These are phyloP conservation scores for Ilex asprella DNA, from an alignment of 257 asterid genomes.

Conservation along the genomic window DNA sequence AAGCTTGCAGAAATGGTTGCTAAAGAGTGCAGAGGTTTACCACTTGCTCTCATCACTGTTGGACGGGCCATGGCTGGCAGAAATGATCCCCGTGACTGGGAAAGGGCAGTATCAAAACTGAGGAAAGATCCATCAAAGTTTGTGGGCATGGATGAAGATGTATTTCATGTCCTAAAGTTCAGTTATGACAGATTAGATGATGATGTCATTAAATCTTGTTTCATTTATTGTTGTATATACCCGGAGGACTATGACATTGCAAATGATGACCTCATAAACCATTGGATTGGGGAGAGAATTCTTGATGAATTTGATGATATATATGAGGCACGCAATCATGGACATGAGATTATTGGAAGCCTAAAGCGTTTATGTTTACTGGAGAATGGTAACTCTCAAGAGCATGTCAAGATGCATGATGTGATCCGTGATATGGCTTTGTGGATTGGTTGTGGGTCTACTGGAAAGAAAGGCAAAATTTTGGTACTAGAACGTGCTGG, in stretches of 20 bases:
- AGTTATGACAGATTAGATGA: not conserved
- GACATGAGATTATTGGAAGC: not conserved
- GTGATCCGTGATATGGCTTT: not conserved
- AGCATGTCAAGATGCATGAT: not conserved
- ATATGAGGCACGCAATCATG: not conserved
- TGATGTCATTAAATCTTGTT: not conserved
- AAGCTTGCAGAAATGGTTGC: not conserved
- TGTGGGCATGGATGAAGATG: not conserved
- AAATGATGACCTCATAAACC: not conserved
- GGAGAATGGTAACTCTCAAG: not conserved
- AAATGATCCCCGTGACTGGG: not conserved
- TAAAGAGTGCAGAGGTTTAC: not conserved
- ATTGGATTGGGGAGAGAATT: not conserved
- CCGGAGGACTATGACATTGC: not conserved
- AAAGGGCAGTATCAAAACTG: not conserved
- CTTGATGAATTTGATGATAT: not conserved
- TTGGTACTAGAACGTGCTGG: not conserved
- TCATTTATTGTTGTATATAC: not conserved
- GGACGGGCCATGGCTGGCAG: not conserved
- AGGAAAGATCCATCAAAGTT: not conserved
- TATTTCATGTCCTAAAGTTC: too few relatives aligned
- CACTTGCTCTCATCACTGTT: not conserved
- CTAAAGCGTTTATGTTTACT: not conserved
- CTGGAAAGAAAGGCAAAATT: not conserved
- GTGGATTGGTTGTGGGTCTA: not conserved